Evolutionary conservation across 352 stramenopile species (phyloP).

Genomic region (Phytophthora fragariaefolia): DNA sequence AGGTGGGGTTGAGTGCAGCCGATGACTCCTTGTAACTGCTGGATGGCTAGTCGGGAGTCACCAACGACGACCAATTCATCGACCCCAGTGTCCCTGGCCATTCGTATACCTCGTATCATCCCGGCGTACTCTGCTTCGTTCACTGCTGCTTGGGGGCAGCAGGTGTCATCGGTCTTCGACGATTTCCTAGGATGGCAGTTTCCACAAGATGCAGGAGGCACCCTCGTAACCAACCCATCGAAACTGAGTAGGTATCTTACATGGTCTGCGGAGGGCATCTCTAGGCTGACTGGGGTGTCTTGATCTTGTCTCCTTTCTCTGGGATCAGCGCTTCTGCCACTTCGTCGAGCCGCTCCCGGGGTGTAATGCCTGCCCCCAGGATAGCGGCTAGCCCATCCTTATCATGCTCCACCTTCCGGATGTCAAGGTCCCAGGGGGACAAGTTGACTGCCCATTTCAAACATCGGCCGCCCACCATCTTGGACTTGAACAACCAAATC

Average conservation of each 20-base stretch:
- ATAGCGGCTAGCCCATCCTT: constrained; percentile 5
- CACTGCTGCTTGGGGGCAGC: constrained; percentile 2
- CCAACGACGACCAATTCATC: constrained; percentile 4
- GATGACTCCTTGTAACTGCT: constrained; percentile 3
- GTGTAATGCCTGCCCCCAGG: constrained; percentile 1
- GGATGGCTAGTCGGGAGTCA: constrained; percentile 1
- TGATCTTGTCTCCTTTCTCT: background rate
- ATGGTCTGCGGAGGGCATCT: constrained; percentile 4
- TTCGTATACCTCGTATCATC: background rate
- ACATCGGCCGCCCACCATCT: background rate
- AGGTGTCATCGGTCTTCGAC: background rate
- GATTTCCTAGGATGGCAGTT: background rate
- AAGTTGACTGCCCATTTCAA: constrained; percentile 9
- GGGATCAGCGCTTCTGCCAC: background rate
- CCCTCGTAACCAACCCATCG: background rate
- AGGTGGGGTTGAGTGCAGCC: constrained; percentile 23
- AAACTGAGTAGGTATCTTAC: background rate
- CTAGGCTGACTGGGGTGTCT: constrained; percentile 5
- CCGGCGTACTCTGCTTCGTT: constrained; percentile 9
- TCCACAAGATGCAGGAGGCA: constrained; percentile 5
- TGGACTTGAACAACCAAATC: constrained; percentile 9
- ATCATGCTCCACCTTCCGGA: background rate
- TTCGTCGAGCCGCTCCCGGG: constrained; percentile 6
- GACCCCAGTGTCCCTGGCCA: background rate
- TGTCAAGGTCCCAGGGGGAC: constrained; percentile 13